Evolutionary conservation across 768 basidiomycete genomes (phyloP).

Genomic region (Chlorophyllum brunneum): DNA sequence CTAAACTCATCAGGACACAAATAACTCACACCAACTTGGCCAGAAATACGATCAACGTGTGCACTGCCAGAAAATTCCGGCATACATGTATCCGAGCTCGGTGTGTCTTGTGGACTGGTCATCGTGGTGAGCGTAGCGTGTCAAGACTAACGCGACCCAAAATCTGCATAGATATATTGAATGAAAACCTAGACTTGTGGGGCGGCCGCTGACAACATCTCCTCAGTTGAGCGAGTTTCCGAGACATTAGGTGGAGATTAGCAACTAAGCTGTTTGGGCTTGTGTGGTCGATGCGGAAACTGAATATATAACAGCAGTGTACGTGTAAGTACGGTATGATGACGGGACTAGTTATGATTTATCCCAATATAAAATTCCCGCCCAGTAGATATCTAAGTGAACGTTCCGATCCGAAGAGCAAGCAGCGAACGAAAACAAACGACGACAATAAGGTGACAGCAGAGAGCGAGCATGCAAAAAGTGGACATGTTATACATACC

Average conservation of each 20-base stretch:
- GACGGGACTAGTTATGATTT: no score
- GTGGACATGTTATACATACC: constrained; percentile 6
- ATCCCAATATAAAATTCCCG: no score
- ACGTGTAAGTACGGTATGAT: no score
- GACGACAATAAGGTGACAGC: not conserved
- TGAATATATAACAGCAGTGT: not conserved
- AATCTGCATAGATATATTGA: no score
- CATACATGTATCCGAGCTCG: not conserved
- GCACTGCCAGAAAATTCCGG: not conserved
- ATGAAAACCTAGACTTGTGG: constrained; percentile 8
- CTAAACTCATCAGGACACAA: no score
- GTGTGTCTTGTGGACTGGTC: not conserved
- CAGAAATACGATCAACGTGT: not conserved
- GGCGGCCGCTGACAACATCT: not conserved
- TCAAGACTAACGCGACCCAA: not conserved
- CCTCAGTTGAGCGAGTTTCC: not conserved
- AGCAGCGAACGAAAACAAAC: not conserved
- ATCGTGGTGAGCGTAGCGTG: not conserved
- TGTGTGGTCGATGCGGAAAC: not conserved
- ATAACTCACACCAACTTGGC: no score
- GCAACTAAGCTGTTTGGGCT: not conserved
- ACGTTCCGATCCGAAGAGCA: not conserved
- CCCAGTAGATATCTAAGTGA: no score
- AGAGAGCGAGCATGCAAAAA: not conserved
- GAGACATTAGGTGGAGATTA: constrained; percentile 1